These are phyloP conservation scores for Penicillium mononematosum DNA, from an alignment of 495 filamentous ascomycete species.

Conservation along the genomic window DNA sequence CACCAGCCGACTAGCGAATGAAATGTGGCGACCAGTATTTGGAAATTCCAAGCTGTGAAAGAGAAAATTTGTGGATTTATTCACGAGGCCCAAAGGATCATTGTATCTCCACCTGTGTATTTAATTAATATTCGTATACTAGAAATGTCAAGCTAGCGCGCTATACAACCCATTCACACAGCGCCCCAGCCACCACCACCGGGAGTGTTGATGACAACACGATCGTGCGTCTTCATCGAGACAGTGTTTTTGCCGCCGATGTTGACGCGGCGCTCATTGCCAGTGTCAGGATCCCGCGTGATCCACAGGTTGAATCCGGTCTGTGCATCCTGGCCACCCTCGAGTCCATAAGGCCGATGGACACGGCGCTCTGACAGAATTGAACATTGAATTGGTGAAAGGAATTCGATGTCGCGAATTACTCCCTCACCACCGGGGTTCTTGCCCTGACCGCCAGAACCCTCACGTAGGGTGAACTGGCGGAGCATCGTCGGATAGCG, in stretches of 20 bases:
- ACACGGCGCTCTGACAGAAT: slow-evolving; percentile 88
- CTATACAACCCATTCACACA: slow-evolving; percentile 12
- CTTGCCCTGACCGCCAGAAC: slow-evolving; percentile 67
- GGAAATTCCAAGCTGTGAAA: slow-evolving; percentile 12
- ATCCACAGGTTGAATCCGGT: slow-evolving; percentile 89
- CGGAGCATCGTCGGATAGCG: slow-evolving; percentile 86
- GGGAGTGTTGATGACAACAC: slow-evolving; percentile 70
- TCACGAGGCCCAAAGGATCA: not conserved
- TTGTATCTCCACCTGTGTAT: not conserved
- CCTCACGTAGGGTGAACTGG: slow-evolving; percentile 74
- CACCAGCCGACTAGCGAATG: slow-evolving; percentile 20
- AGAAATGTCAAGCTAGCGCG: not conserved
- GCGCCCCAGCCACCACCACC: slow-evolving; percentile 54
- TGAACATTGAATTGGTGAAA: slow-evolving; percentile 80
- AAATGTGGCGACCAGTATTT: slow-evolving; percentile 26
- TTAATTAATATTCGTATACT: slow-evolving; percentile 5
- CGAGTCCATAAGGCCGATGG: slow-evolving; percentile 83
- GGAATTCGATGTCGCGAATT: slow-evolving; percentile 90
- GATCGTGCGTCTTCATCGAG: slow-evolving; percentile 77
- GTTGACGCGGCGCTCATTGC: slow-evolving; percentile 71
- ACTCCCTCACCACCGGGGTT: slow-evolving; percentile 88
- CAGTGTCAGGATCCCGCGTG: slow-evolving; percentile 51
- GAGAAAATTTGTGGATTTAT: not conserved
- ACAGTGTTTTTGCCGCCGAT: slow-evolving; percentile 94
- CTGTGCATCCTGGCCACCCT: slow-evolving; percentile 77